Evolutionary conservation across 768 basidiomycete genomes (phyloP), one percentile per base, ranked within the genome.

Genomic region (Boletus rubroflammeus): DNA sequence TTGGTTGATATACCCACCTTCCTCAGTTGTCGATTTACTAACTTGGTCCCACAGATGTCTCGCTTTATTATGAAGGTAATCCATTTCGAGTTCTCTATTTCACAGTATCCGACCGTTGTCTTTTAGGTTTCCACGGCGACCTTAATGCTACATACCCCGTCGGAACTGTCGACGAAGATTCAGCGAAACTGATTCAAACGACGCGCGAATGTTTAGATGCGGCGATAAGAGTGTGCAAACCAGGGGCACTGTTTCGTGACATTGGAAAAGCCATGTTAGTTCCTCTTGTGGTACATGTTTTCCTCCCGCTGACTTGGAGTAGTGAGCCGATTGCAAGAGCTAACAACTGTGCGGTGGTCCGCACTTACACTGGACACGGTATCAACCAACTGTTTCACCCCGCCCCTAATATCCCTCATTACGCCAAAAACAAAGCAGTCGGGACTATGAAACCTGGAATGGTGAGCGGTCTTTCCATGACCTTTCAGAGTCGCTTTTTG

Each of bases 401-500:
- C 53, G 63, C 84, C 0, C 95, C 95, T 1, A 97, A 94, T 68
- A 83, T 97, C 38, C 92, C 93, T 11, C 95, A 97, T 73, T 97
- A 96, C 62, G 92, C 91, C 21, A 93, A 93, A 69, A 95, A 92
- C 66, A 96, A 94, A 71, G 91, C 90, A 39, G 77, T 93, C 3
- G 95, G 95, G 23, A 83, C 86, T 6, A 96, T 98, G 94, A 94
- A 93, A 68, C 73, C 90, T 23, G 95, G 95, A 60, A 96, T 88
- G 90, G 91, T 92, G 59, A 64, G 85, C 71, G 14, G 3, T 26
- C 40, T 25, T 39, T 41, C 25, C 28, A 31, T 50, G 1, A 3
- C n/a, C 23, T 36, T 46, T 11, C 5, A 35, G 19, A 26, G 29
- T 36, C 19, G 19, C 40, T 15, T 41, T 51, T 49, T 40, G 53